Conservation (phyloP, 2,329 filamentous ascomycete species). For the Hypoxylon sp. region DNA sequence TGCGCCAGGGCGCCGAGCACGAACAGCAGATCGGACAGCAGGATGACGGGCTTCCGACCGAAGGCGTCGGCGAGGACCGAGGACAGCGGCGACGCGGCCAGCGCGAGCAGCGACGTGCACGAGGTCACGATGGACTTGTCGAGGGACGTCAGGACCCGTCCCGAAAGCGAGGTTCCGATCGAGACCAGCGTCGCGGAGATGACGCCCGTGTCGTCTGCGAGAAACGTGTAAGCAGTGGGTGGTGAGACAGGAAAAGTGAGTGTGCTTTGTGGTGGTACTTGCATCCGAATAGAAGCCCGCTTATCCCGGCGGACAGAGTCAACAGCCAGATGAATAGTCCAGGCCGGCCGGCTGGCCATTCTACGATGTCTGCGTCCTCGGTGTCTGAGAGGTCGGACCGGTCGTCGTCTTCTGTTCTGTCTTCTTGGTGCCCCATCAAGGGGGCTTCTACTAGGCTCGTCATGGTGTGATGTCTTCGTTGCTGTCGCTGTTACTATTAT, state of each 20-base stretch:
- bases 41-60: slow-evolving; percentile 69
- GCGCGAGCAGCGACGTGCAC: slow-evolving; percentile 72
- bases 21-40: slow-evolving; percentile 73
- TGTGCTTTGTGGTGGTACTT: slow-evolving; percentile 45
- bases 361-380: slow-evolving; percentile 6
- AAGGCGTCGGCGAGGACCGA: slow-evolving; percentile 69
- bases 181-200: slow-evolving; percentile 74
- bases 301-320: slow-evolving; percentile 71
- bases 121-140: slow-evolving; percentile 77
- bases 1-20: slow-evolving; percentile 72
- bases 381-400: slow-evolving; percentile 18
- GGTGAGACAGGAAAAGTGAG: too few species aligned
- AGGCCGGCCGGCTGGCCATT: slow-evolving; percentile 23
- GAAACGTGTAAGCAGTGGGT: slow-evolving; percentile 23
- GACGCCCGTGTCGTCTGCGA: slow-evolving; percentile 70
- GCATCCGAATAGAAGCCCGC: slow-evolving; percentile 74
- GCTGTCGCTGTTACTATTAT: too few species aligned
- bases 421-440: slow-evolving; percentile 37
- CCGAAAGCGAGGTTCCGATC: slow-evolving; percentile 66
- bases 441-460: slow-evolving; percentile 34
- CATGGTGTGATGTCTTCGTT: slow-evolving; percentile 27
- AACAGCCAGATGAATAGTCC: slow-evolving; percentile 67
- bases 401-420: slow-evolving; percentile 29
- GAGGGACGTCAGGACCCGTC: slow-evolving; percentile 64
- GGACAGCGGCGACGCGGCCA: slow-evolving; percentile 69